Evolutionary conservation across 2,329 filamentous ascomycete genomes (phyloP).

Genomic region (Pseudocercospora fuligena): DNA sequence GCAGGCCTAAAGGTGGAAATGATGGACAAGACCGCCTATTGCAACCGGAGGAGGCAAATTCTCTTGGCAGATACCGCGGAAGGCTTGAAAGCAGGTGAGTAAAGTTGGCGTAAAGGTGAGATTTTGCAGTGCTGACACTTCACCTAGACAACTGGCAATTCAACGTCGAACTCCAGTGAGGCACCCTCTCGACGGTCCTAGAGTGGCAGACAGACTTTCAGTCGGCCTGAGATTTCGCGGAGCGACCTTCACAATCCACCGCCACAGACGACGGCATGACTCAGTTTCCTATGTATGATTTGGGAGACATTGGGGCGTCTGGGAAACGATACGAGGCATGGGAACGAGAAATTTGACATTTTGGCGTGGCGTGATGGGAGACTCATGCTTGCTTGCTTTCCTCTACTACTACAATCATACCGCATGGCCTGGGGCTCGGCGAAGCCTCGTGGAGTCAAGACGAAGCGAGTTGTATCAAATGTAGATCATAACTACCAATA

Average conservation of each 20-base stretch:
- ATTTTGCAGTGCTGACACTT: conserved; percentile 14
- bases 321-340: conserved; percentile 2
- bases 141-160: conserved; percentile 43
- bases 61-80: conserved; percentile 90
- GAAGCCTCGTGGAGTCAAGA: background rate
- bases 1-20: conserved; percentile 92
- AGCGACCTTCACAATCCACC: background rate
- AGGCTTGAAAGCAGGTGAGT: conserved; percentile 82
- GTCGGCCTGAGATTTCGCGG: background rate
- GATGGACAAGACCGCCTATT: conserved; percentile 98
- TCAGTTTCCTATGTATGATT: background rate
- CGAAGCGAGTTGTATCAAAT: conserved; percentile 1
- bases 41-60: conserved; percentile 88
- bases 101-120: background rate
- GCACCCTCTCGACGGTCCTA: conserved; percentile 11
- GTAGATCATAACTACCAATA: background rate
- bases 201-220: conserved; percentile 16
- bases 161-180: conserved; percentile 34
- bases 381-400: background rate
- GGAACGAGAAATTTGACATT: background rate
- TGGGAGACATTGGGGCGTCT: background rate
- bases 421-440: conserved; percentile 1
- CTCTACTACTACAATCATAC: background rate
- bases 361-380: background rate
- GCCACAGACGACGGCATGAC: background rate